phyloP scores from a whole-genome alignment of 768 basidiomycete genomes.

The Pholiota microspora region DNA sequence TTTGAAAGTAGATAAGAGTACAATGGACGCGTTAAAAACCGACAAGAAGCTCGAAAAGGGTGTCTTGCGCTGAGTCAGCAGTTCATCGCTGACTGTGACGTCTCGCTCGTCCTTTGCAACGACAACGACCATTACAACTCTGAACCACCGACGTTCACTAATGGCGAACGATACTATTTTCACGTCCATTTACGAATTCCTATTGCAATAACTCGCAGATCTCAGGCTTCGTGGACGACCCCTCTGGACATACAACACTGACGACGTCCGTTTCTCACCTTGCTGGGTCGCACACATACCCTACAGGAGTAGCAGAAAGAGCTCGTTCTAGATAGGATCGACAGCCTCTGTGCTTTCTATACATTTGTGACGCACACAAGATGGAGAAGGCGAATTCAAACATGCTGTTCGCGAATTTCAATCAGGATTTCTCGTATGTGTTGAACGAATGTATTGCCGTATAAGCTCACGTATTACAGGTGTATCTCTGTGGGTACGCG shows the following conservation, averaged over 20 bases:
- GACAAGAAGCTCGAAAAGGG: neutral
- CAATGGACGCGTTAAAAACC: neutral
- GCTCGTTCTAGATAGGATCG: no score
- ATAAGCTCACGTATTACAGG: slow-evolving; percentile 30
- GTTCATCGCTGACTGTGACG: neutral
- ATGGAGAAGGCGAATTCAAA: slow-evolving; percentile 42
- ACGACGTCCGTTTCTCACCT: no score
- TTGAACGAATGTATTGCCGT: no score
- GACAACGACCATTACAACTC: neutral
- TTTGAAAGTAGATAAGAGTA: neutral
- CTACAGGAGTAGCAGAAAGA: no score
- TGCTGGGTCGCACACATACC: no score
- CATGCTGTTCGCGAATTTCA: slow-evolving; percentile 91
- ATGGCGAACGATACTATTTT: no score
- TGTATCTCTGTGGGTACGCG: slow-evolving; percentile 94
- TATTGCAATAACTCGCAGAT: no score
- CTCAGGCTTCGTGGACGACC: no score
- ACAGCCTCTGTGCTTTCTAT: no score
- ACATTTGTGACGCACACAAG: no score
- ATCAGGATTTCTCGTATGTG: slow-evolving; percentile 92
- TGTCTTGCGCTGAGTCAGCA: neutral
- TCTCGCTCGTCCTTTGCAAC: neutral
- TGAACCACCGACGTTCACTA: neutral
- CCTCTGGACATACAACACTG: no score
- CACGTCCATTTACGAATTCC: no score